These are phyloP conservation scores for Talaromyces wortmannii DNA, from an alignment of 495 filamentous ascomycete species.

Conservation along the genomic window DNA sequence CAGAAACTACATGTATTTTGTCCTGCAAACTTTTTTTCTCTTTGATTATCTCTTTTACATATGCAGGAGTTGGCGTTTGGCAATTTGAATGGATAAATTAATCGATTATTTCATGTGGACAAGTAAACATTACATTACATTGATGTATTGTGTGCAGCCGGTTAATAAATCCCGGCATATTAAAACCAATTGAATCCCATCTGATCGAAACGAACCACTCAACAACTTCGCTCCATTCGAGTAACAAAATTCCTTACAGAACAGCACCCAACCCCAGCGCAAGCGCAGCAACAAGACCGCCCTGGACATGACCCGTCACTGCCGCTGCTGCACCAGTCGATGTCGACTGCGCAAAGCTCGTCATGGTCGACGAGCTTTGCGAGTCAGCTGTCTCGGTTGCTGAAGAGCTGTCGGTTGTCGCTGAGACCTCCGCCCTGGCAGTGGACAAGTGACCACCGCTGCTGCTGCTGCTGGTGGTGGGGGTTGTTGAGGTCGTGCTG, in stretches of 20 bases:
- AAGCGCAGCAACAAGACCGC: slow-evolving; percentile 16
- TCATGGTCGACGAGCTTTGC: neutral
- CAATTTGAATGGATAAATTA: too few species aligned
- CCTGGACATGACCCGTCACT: slow-evolving; percentile 8
- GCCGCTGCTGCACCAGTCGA: slow-evolving; percentile 12
- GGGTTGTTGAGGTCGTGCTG: neutral
- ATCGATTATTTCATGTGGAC: too few species aligned
- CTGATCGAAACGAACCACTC: too few species aligned
- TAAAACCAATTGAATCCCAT: too few species aligned
- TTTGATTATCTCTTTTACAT: too few species aligned
- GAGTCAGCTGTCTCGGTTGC: slow-evolving; percentile 9
- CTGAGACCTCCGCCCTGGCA: neutral
- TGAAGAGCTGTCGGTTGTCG: slow-evolving; percentile 6
- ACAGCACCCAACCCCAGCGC: slow-evolving; percentile 12
- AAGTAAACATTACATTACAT: too few species aligned
- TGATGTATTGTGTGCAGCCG: too few species aligned
- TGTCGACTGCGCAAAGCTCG: neutral
- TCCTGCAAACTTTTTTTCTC: too few species aligned
- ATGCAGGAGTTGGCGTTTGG: too few species aligned
- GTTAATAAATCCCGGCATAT: too few species aligned
- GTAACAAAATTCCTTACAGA: slow-evolving; percentile 18
- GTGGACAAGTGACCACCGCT: neutral
- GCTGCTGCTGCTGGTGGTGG: slow-evolving; percentile 8
- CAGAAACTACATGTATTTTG: too few species aligned
- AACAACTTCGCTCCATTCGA: too few species aligned